Percentiles rank a stretch among this genome's conserved stretches.
Evolutionary conservation across 192 early-diverging fungal species (phyloP).

Genomic region (Mortierella hygrophila): DNA sequence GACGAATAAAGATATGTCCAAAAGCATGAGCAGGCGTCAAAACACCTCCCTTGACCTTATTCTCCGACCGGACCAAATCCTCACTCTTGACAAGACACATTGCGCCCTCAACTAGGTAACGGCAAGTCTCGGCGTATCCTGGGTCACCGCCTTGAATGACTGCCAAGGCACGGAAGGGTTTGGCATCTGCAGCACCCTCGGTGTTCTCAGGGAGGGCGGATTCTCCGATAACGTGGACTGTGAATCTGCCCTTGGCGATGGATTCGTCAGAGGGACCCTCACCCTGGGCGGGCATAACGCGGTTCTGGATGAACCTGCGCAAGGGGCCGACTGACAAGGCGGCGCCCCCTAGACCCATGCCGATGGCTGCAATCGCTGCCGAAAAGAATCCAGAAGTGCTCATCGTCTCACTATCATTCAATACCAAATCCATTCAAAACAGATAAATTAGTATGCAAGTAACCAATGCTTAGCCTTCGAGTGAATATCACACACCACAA

Average conservation of each 20-base stretch:
- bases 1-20: slow-evolving; percentile 75
- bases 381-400: slow-evolving; percentile 56
- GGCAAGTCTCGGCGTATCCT: slow-evolving; percentile 86
- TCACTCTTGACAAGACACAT: slow-evolving; percentile 77
- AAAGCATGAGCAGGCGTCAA: slow-evolving; percentile 86
- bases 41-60: slow-evolving; percentile 75
- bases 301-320: slow-evolving; percentile 40
- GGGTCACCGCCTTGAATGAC: slow-evolving; percentile 71
- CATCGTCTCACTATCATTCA: slow-evolving; percentile 69
- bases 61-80: slow-evolving; percentile 58
- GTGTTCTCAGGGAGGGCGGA: slow-evolving; percentile 60
- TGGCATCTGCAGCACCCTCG: slow-evolving; percentile 22
- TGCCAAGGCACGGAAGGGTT: slow-evolving; percentile 13
- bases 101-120: slow-evolving; percentile 84
- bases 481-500: background rate
- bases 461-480: too few species aligned
- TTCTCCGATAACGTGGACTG: slow-evolving; percentile 62
- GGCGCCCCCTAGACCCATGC: slow-evolving; percentile 49
- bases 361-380: slow-evolving; percentile 55
- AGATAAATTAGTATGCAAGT: too few species aligned
- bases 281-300: slow-evolving; percentile 73
- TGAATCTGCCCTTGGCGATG: slow-evolving; percentile 66
- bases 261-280: slow-evolving; percentile 75
- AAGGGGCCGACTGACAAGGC: slow-evolving; percentile 40
- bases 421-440: background rate